phyloP scores from a whole-genome alignment of 352 stramenopile genomes.

The Sclerospora graminicola region DNA sequence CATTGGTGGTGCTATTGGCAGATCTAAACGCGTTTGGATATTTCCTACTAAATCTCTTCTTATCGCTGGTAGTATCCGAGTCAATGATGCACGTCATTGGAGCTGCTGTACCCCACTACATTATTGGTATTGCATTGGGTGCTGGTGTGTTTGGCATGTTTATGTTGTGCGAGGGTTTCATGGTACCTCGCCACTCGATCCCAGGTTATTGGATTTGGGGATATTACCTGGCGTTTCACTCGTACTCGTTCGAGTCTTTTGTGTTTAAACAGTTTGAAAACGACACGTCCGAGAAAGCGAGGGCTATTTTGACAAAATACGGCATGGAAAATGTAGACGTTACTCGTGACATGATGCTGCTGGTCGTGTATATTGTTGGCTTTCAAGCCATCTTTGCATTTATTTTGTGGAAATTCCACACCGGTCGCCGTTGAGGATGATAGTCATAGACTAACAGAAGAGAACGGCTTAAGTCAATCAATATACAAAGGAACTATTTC shows the following conservation, averaged over 20 bases:
- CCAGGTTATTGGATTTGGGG: constrained; percentile 63
- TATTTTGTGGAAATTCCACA: constrained; percentile 15
- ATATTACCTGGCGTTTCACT: constrained; percentile 82
- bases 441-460: too few species aligned
- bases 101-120: constrained; percentile 61
- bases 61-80: constrained; percentile 64
- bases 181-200: constrained; percentile 47
- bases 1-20: constrained; percentile 37
- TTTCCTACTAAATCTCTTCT: constrained; percentile 57
- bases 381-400: constrained; percentile 28
- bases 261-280: constrained; percentile 62
- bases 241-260: constrained; percentile 73
- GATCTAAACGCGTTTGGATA: constrained; percentile 45
- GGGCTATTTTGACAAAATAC: constrained; percentile 13
- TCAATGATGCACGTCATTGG: constrained; percentile 73
- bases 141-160: constrained; percentile 73
- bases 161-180: constrained; percentile 75
- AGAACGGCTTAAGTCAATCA: background rate
- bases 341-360: constrained; percentile 27
- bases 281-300: constrained; percentile 9
- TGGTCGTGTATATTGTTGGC: constrained; percentile 20
- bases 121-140: constrained; percentile 67
- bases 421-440: constrained; percentile 4
- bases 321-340: constrained; percentile 43
- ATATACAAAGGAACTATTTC: too few species aligned